Evolutionary conservation across 495 filamentous ascomycete genomes (phyloP).

Genomic region (Neurospora sp.): DNA sequence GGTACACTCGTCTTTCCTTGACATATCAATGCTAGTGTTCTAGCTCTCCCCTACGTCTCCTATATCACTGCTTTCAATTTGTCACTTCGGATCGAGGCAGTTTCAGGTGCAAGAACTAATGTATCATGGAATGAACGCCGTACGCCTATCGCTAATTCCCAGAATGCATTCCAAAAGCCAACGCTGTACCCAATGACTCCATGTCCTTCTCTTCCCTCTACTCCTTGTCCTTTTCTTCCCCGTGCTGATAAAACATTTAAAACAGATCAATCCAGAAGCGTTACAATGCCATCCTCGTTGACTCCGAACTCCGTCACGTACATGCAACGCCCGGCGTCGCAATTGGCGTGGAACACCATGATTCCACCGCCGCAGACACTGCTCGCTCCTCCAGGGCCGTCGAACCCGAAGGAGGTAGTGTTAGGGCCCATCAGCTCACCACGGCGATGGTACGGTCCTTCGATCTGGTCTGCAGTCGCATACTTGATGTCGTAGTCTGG

Average conservation of each 20-base stretch:
- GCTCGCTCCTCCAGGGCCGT: slow-evolving; percentile 33
- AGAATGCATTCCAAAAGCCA: background rate
- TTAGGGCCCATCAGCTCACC: slow-evolving; percentile 22
- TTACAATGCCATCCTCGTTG: background rate
- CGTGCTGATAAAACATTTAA: background rate
- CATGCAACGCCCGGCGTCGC: slow-evolving; percentile 27
- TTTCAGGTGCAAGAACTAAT: too few relatives aligned
- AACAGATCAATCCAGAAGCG: background rate
- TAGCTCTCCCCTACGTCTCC: too few relatives aligned
- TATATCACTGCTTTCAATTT: too few relatives aligned
- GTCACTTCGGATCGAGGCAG: too few relatives aligned
- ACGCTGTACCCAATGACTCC: background rate
- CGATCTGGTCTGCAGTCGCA: slow-evolving; percentile 36
- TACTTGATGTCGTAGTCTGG: slow-evolving; percentile 45
- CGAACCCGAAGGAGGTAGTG: slow-evolving; percentile 26
- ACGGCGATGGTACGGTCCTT: slow-evolving; percentile 36
- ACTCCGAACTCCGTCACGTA: slow-evolving; percentile 6
- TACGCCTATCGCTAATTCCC: background rate
- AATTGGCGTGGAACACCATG: slow-evolving; percentile 43
- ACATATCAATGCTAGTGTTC: too few relatives aligned
- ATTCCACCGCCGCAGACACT: slow-evolving; percentile 18
- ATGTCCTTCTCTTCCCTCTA: background rate
- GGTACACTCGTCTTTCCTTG: too few relatives aligned
- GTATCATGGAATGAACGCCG: background rate
- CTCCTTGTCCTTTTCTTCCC: background rate